A percentile compares a stretch with the other conserved stretches of the same genome.
These are phyloP conservation scores for Neonectria ditissima DNA, from an alignment of 2,329 filamentous ascomycete species.

Conservation along the genomic window DNA sequence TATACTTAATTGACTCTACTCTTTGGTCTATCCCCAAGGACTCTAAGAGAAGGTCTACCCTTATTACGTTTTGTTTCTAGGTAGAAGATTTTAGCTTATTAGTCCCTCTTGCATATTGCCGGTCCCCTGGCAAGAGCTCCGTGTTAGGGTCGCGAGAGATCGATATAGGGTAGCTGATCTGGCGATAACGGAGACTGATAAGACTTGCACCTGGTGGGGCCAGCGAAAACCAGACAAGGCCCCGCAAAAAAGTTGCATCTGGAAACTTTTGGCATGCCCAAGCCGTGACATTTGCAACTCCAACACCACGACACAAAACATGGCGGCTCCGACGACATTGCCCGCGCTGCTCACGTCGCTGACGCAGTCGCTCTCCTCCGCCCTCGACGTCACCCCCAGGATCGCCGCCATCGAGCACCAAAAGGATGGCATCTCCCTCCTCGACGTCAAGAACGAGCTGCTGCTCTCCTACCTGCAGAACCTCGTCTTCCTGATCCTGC, in stretches of 20 bases:
- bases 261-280: slow-evolving; percentile 41
- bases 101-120: too few relatives aligned
- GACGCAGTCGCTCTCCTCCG: slow-evolving; percentile 69
- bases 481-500: slow-evolving; percentile 85
- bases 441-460: slow-evolving; percentile 97
- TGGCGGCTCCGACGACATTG: slow-evolving; percentile 64
- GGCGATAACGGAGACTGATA: neutral
- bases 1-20: too few relatives aligned
- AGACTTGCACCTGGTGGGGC: slow-evolving; percentile 8
- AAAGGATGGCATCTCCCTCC: slow-evolving; percentile 88
- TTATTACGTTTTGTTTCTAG: too few relatives aligned
- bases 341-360: slow-evolving; percentile 65
- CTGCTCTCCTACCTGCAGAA: slow-evolving; percentile 96
- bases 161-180: neutral
- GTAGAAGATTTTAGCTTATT: too few relatives aligned
- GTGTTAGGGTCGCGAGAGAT: too few relatives aligned
- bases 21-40: too few relatives aligned
- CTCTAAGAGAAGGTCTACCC: too few relatives aligned
- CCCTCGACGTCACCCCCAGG: slow-evolving; percentile 75
- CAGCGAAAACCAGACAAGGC: slow-evolving; percentile 21
- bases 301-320: slow-evolving; percentile 44
- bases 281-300: slow-evolving; percentile 14
- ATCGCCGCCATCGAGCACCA: slow-evolving; percentile 75
- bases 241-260: slow-evolving; percentile 47
- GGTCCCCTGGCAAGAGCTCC: too few relatives aligned